Evolutionary conservation across 306 rosid species (phyloP), one percentile per base, ranked within the genome.

Genomic region (Fragaria nilgerrensis): DNA sequence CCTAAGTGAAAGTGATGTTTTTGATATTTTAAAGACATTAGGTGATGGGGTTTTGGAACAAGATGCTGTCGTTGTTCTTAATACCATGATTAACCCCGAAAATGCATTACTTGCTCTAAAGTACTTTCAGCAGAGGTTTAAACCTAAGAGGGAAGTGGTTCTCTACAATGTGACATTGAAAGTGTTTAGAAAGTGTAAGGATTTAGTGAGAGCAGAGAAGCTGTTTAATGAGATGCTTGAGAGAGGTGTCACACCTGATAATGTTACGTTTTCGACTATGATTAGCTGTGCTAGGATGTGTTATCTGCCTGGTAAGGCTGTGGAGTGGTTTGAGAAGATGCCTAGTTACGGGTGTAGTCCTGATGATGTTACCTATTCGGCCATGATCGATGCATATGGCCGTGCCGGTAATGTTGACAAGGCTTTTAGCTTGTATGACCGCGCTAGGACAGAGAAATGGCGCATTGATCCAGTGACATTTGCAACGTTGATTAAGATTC

Each of bases 321-420:
- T 94, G 41, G 87, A 89, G 80, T 94, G 80, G 93, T 94, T 92
- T 88, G 96, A 90, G 81, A 92, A 80, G 86, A 94, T 90, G 96
- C 79, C 84, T 15, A 79, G 73, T 78, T 92, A 82, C 49, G 86
- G 83, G 32, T 86, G 90, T 79, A 88, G 79, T 74, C 97, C 91
- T 0, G 92, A 90, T 82, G 85, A 82, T 45, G 86, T 83, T 52
- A 72, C 94, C 9, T 90, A 69, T 68, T 86, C 93, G 15, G 80
- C 89, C 25, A 84, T 94, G 88, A 90, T 92, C 22, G 90, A 83
- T 79, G 89, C 89, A 49, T 92, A 89, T 82, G 93, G 94, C n/a
- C 87, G 94, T 19, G 81, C 85, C 11, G 96, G 98, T 77, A 84
- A 90, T 75, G 74, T 70, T 56, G 90, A 89, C 29, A 75, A 71